Evolutionary conservation across 2,329 filamentous ascomycete species (phyloP), one percentile per base, ranked within the genome.

Genomic region (Arthroderma sp.): DNA sequence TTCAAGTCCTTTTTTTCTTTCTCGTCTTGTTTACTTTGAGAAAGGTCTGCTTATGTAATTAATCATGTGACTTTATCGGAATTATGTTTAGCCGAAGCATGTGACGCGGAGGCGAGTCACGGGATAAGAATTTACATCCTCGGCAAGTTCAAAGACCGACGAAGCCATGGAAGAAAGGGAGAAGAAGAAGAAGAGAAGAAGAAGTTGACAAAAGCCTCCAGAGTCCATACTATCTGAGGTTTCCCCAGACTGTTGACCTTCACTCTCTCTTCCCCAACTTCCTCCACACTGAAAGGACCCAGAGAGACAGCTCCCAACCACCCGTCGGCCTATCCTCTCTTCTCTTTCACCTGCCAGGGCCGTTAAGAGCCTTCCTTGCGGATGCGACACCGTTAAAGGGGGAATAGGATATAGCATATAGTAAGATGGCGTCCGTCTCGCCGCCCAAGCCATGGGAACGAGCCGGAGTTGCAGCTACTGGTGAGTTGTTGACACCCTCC

Each of bases 401-500:
- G 35, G 21, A 11, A 15, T n/a, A 38, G 33, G 11, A 54, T 23
- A 54, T 11, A 23, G 13, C 33, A 54, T 9, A 37, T 38, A 19
- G 64, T 62, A 61, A 65, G 62, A 82, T 83, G 79, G 79, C 80
- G 66, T 75, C 79, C 63, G 76, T 77, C 63, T 96, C 91, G 72
- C 93, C 93, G 69, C 93, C 93, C 57, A 98, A 98, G 76, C 93
- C 93, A 51, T 98, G 93, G 93, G 93, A 98, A 76, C 82, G 86
- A 72, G 81, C 85, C 63, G 86, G 77, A 64, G 69, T 76, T 63
- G 77, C 77, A 64, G 68, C 76, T 63, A 68, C 77, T 67, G 72
- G 80, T 84, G 74, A 66, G 77, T 74, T 58, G 57, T 60, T 59
- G 55, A 38, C 58, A 56, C 55, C 53, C 15, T 25, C 6, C 28